Percentiles rank a stretch among this genome's conserved stretches.
Evolutionary conservation across 202 grass and related monocot genomes (phyloP).

Genomic region (Saccharum hybrid): DNA sequence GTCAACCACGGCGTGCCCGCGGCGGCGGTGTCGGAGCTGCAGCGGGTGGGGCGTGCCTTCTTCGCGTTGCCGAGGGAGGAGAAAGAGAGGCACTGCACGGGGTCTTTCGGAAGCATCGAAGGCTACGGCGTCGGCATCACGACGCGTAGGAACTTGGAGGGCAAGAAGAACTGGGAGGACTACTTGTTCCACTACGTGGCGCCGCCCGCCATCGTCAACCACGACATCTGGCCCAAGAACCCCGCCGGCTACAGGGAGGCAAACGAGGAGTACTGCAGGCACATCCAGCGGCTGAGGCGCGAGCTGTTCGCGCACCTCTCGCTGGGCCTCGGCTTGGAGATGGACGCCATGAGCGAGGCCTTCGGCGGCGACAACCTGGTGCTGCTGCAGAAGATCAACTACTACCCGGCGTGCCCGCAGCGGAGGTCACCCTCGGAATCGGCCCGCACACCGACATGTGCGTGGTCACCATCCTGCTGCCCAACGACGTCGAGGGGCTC

Average conservation of each 20-base stretch:
- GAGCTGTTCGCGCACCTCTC: conserved; percentile 54
- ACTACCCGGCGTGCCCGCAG: conserved; percentile 81
- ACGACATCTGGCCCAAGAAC: conserved; percentile 56
- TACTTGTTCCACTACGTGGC: conserved; percentile 72
- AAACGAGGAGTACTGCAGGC: conserved; percentile 62
- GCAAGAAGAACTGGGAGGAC: conserved; percentile 77
- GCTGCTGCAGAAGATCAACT: conserved; percentile 80
- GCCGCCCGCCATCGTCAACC: conserved; percentile 53
- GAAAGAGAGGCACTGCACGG: conserved; percentile 55
- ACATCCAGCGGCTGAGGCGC: conserved; percentile 45
- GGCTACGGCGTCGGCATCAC: conserved; percentile 59
- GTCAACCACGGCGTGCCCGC: conserved; percentile 73
- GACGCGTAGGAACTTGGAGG: conserved; percentile 31
- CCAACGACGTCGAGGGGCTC: conserved; percentile 71
- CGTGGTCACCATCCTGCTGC: conserved; percentile 64
- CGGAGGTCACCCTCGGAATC: conserved; percentile 68
- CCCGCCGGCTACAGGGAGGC: conserved; percentile 46
- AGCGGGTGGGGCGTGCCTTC: conserved; percentile 69
- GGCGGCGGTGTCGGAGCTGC: conserved; percentile 54
- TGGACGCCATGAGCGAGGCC: conserved; percentile 47
- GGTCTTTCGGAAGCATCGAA: conserved; percentile 37
- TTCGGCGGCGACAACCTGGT: conserved; percentile 55
- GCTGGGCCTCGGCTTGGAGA: conserved; percentile 50
- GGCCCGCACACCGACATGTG: conserved; percentile 74
- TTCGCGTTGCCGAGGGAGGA: conserved; percentile 69